Percentiles rank a stretch among this genome's conserved stretches.
These are phyloP conservation scores for Dissophora globulifera DNA, from an alignment of 192 early-diverging fungal genomes.

Conservation along the genomic window DNA sequence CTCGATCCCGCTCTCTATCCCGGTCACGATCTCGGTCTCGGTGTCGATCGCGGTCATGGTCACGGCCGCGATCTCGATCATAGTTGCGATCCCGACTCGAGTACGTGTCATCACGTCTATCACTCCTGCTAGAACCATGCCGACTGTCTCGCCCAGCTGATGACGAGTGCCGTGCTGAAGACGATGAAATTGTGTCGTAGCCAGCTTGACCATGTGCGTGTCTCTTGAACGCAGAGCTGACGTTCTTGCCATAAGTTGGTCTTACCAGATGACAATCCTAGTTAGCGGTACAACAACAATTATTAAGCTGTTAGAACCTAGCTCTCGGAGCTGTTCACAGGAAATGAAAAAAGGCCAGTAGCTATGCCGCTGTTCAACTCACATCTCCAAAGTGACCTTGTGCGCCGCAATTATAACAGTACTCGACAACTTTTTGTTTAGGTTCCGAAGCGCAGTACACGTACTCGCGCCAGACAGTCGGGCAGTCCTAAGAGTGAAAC, in stretches of 20 bases:
- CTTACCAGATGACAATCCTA: slow-evolving; percentile 18
- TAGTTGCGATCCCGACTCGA: background rate
- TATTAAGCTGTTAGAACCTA: no score
- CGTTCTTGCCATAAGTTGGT: slow-evolving; percentile 1
- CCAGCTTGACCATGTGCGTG: background rate
- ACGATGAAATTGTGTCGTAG: background rate
- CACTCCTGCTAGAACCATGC: background rate
- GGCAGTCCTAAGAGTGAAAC: slow-evolving; percentile 18
- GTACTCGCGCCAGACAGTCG: slow-evolving; percentile 39
- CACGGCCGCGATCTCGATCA: background rate
- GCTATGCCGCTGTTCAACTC: background rate
- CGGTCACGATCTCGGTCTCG: background rate
- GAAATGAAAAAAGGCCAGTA: background rate
- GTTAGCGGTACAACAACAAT: no score
- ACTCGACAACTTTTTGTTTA: background rate
- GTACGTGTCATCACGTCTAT: background rate
- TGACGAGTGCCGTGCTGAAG: background rate
- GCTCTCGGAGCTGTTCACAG: no score
- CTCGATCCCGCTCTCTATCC: slow-evolving; percentile 12
- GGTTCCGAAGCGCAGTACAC: background rate
- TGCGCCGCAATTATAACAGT: slow-evolving; percentile 43
- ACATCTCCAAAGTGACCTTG: slow-evolving; percentile 49
- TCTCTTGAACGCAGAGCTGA: background rate
- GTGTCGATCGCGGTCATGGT: background rate
- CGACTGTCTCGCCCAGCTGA: background rate